Conservation (phyloP, 1,284 basidiomycete genomes). For the Hypsizygus ulmarius region DNA sequence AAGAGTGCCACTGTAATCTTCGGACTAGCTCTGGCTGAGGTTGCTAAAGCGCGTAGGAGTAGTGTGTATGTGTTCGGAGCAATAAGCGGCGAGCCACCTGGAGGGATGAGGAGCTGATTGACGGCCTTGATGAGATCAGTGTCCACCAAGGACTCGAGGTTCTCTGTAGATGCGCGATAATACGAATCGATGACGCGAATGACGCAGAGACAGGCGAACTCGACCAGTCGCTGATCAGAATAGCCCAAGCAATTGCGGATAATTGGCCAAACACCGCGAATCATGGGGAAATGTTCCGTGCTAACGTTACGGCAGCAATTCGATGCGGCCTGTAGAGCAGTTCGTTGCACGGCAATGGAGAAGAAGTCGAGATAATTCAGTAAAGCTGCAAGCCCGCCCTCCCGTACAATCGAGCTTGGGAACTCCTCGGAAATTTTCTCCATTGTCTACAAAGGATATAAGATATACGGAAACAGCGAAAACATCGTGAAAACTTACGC, state of each 20-base stretch:
- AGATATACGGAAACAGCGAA: slow-evolving; percentile 11
- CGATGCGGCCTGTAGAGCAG: slow-evolving; percentile 92
- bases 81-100: slow-evolving; percentile 82
- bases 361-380: slow-evolving; percentile 96
- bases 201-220: slow-evolving; percentile 90
- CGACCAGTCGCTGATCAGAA: slow-evolving; percentile 90
- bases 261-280: slow-evolving; percentile 87
- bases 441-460: slow-evolving; percentile 63
- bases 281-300: slow-evolving; percentile 82
- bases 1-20: slow-evolving; percentile 83
- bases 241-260: slow-evolving; percentile 88
- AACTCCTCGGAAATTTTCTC: slow-evolving; percentile 98
- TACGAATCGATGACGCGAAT: slow-evolving; percentile 92
- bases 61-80: slow-evolving; percentile 85
- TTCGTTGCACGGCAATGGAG: slow-evolving; percentile 93
- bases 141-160: slow-evolving; percentile 84
- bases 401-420: slow-evolving; percentile 90
- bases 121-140: slow-evolving; percentile 80
- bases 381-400: slow-evolving; percentile 87
- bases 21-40: slow-evolving; percentile 81
- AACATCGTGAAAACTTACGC: slow-evolving; percentile 57
- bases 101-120: slow-evolving; percentile 81
- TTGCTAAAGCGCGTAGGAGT: slow-evolving; percentile 83
- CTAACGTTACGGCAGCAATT: slow-evolving; percentile 93
- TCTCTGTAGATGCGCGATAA: slow-evolving; percentile 77